Evolutionary conservation across 768 basidiomycete species (phyloP).

Genomic region (Epithele typhae): DNA sequence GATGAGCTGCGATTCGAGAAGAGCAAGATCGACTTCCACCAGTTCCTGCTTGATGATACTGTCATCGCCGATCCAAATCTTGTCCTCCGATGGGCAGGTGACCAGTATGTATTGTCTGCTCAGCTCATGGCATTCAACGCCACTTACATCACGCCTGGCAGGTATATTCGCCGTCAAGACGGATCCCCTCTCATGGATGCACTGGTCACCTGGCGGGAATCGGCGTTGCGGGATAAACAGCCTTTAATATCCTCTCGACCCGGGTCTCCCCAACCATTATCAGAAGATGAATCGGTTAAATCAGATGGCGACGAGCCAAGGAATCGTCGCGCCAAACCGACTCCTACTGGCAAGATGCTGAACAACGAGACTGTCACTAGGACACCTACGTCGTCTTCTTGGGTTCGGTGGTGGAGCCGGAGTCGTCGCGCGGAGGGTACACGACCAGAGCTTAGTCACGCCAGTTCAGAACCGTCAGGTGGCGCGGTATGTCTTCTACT

Average conservation of each 20-base stretch:
- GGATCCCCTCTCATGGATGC: conserved; percentile 73
- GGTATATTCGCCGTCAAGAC: conserved; percentile 76
- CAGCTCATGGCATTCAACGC: too few species aligned
- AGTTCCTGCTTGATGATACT: conserved; percentile 60
- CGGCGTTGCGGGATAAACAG: conserved; percentile 25
- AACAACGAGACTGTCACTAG: conserved; percentile 6
- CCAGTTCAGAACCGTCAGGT: conserved; percentile 19
- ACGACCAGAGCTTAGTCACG: conserved; percentile 16
- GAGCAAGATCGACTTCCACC: conserved; percentile 59
- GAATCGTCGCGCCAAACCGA: conserved; percentile 4
- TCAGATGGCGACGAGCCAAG: conserved; percentile 24
- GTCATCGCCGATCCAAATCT: conserved; percentile 60
- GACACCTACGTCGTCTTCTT: conserved; percentile 55
- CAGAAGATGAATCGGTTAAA: conserved; percentile 28
- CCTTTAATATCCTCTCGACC: conserved; percentile 28
- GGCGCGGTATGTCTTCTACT: too few species aligned
- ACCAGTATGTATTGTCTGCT: conserved; percentile 42
- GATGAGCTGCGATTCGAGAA: conserved; percentile 51
- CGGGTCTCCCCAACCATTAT: conserved; percentile 31
- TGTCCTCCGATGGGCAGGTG: conserved; percentile 69
- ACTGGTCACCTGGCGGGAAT: conserved; percentile 63
- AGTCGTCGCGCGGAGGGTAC: conserved; percentile 29
- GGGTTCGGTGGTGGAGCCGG: conserved; percentile 83
- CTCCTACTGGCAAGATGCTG: background rate
- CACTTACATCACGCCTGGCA: conserved; percentile 20